Conservation (phyloP, 202 grass and related monocot species). For the Panicum virgatum region DNA sequence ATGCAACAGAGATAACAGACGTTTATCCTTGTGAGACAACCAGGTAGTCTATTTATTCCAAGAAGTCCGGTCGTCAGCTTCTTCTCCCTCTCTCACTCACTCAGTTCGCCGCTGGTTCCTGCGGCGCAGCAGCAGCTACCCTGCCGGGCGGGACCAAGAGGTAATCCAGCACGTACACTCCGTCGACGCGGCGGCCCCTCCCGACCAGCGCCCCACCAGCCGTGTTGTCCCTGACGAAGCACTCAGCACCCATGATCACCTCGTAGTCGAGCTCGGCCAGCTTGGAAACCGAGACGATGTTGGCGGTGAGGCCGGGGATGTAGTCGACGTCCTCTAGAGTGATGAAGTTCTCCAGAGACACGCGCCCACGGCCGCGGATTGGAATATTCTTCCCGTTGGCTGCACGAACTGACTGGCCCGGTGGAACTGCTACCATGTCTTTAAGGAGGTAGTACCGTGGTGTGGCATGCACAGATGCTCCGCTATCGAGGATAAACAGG, state of each 20-base stretch:
- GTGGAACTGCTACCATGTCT: not conserved
- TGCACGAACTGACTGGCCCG: not conserved
- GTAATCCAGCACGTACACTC: not conserved
- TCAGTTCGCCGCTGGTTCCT: not conserved
- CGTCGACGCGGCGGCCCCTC: no score
- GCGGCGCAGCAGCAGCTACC: not conserved
- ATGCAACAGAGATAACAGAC: no score
- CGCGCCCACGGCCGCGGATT: not conserved
- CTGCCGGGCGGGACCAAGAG: not conserved
- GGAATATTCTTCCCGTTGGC: not conserved
- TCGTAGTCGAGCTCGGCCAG: not conserved
- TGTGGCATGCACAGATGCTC: not conserved
- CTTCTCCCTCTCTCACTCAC: not conserved
- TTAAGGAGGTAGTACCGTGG: not conserved
- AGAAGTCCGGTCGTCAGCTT: not conserved
- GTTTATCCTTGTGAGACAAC: no score
- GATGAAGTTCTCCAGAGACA: not conserved
- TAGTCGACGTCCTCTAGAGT: not conserved
- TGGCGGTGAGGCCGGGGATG: not conserved
- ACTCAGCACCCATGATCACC: not conserved
- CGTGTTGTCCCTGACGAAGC: not conserved
- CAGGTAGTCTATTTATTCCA: no score
- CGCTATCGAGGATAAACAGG: not conserved
- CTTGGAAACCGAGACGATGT: not conserved
- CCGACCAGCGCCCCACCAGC: not conserved